These are phyloP conservation scores for Paraphoma chrysanthemicola DNA, from an alignment of 2,329 filamentous ascomycete genomes.

Conservation along the genomic window DNA sequence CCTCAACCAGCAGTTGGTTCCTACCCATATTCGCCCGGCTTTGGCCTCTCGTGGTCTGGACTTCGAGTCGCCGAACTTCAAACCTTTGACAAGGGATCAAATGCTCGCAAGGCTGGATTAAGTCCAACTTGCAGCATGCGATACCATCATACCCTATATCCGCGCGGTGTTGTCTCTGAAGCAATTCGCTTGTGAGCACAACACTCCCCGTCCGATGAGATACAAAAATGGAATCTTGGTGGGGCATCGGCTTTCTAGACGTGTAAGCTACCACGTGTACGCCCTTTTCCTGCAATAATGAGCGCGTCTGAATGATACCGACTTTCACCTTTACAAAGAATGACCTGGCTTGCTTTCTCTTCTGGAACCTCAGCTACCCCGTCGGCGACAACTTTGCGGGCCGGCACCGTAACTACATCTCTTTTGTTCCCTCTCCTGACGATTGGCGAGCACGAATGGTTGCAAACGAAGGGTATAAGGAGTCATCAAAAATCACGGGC, in stretches of 20 bases:
- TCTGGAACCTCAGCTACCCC: constrained; percentile 35
- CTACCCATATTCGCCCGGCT: constrained; percentile 76
- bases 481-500: constrained; percentile 41
- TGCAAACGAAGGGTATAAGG: constrained; percentile 35
- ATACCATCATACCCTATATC: constrained; percentile 50
- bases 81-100: constrained; percentile 87
- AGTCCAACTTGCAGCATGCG: constrained; percentile 37
- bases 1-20: constrained; percentile 88
- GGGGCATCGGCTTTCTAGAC: constrained; percentile 44
- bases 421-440: constrained; percentile 38
- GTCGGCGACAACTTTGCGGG: constrained; percentile 33
- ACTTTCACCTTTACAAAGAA: constrained; percentile 44
- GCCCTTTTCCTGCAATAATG: constrained; percentile 44
- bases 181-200: constrained; percentile 40
- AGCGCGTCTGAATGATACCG: constrained; percentile 49
- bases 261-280: constrained; percentile 44
- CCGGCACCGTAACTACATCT: constrained; percentile 41
- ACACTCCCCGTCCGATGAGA: constrained; percentile 39
- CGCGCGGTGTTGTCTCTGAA: constrained; percentile 44
- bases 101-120: constrained; percentile 98
- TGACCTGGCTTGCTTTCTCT: constrained; percentile 44
- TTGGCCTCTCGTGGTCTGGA: constrained; percentile 82
- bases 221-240: constrained; percentile 45
- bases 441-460: constrained; percentile 35
- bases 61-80: constrained; percentile 81